A percentile compares a stretch with the other conserved stretches of the same genome.
Conservation (phyloP, 2,329 filamentous ascomycete genomes). For the Monosporascus cannonballus region DNA sequence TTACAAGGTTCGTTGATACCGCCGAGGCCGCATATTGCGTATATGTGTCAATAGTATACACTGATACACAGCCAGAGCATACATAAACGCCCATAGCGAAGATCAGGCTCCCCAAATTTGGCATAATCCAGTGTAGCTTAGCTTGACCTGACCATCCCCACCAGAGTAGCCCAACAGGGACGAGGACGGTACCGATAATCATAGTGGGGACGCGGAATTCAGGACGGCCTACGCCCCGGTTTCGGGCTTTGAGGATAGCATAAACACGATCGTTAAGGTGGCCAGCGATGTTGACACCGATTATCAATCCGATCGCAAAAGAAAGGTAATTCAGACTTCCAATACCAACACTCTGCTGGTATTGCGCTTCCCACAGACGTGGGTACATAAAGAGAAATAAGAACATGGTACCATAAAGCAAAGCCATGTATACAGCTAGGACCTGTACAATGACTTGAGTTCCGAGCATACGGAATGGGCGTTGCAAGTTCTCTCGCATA, state of each 20-base stretch:
- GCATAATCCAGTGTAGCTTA: constrained; percentile 24
- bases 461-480: constrained; percentile 36
- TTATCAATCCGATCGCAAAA: constrained; percentile 32
- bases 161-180: constrained; percentile 36
- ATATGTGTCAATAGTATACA: constrained; percentile 46
- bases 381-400: constrained; percentile 36
- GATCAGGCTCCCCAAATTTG: constrained; percentile 45
- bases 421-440: constrained; percentile 34
- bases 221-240: constrained; percentile 4
- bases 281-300: constrained; percentile 23
- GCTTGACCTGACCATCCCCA: constrained; percentile 21
- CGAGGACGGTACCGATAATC: constrained; percentile 43
- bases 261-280: constrained; percentile 26
- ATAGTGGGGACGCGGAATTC: constrained; percentile 41
- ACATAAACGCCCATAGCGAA: constrained; percentile 45
- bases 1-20: constrained; percentile 33
- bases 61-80: constrained; percentile 45
- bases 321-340: constrained; percentile 39
- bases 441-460: constrained; percentile 38
- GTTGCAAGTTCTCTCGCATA: constrained; percentile 25
- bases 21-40: constrained; percentile 23
- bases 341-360: constrained; percentile 33
- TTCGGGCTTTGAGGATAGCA: constrained; percentile 18
- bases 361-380: constrained; percentile 20
- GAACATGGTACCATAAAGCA: constrained; percentile 39